A percentile compares a stretch with the other conserved stretches of the same genome.
These are phyloP conservation scores for Penicillium frequentans DNA, from an alignment of 2,329 filamentous ascomycete genomes.

Conservation along the genomic window DNA sequence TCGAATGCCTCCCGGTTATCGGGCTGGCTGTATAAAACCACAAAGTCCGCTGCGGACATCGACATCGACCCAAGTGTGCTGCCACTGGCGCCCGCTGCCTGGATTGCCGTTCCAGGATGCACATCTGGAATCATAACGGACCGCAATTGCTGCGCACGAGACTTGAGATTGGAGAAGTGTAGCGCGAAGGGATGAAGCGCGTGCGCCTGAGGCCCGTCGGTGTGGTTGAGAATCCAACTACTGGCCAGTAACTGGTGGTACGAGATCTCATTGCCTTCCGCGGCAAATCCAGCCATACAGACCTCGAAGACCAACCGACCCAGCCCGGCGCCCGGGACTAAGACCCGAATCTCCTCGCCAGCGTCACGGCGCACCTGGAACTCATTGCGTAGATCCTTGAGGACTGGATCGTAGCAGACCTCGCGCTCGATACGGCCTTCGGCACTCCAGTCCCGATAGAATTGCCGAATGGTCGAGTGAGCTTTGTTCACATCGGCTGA, in stretches of 20 bases:
- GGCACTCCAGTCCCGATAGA: constrained; percentile 90
- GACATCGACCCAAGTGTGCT: constrained; percentile 67
- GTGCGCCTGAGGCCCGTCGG: constrained; percentile 61
- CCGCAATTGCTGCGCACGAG: constrained; percentile 71
- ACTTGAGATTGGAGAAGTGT: constrained; percentile 81
- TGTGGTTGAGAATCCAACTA: constrained; percentile 57
- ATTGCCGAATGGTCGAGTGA: constrained; percentile 85
- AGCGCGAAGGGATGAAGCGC: constrained; percentile 82
- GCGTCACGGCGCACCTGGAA: constrained; percentile 37
- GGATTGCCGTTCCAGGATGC: constrained; percentile 63
- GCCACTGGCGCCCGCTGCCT: constrained; percentile 24
- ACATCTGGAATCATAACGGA: constrained; percentile 77
- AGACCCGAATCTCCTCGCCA: constrained; percentile 58
- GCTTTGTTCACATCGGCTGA: constrained; percentile 83
- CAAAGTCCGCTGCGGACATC: constrained; percentile 92
- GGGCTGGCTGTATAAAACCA: constrained; percentile 73
- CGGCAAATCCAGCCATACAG: constrained; percentile 67
- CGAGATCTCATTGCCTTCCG: constrained; percentile 93
- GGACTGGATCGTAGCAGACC: constrained; percentile 74
- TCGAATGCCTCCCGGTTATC: constrained; percentile 67
- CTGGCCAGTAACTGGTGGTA: constrained; percentile 95
- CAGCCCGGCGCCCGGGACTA: constrained; percentile 87
- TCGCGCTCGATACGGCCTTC: constrained; percentile 73
- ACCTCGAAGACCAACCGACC: constrained; percentile 89
- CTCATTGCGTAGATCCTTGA: constrained; percentile 60